phyloP scores from a whole-genome alignment of 2,329 filamentous ascomycete genomes.

The Parasarocladium wereldwijsianum region DNA sequence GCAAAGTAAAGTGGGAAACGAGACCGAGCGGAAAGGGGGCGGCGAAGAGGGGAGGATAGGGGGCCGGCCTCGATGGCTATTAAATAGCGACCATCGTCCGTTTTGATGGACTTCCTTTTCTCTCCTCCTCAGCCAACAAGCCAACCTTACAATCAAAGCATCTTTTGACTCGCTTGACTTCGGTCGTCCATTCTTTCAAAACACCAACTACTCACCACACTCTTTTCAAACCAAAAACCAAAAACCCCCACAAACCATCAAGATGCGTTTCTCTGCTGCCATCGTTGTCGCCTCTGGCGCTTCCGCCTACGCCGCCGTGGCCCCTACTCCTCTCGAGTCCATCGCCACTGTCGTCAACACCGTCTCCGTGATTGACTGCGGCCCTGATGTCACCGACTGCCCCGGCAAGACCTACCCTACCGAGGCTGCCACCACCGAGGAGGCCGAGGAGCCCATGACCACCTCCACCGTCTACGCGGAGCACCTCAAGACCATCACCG shows the following conservation, averaged over 20 bases:
- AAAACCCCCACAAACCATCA: slow-evolving; percentile 22
- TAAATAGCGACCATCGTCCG: slow-evolving; percentile 29
- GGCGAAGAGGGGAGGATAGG: slow-evolving; percentile 6
- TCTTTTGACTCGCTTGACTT: slow-evolving; percentile 32
- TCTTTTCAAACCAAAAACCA: slow-evolving; percentile 16
- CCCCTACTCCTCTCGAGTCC: slow-evolving; percentile 34
- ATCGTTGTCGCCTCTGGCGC: slow-evolving; percentile 6
- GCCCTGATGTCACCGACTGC: slow-evolving; percentile 46
- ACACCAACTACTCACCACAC: slow-evolving; percentile 17
- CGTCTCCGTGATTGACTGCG: slow-evolving; percentile 40
- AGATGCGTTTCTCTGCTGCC: slow-evolving; percentile 44
- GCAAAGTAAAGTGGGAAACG: slow-evolving; percentile 9
- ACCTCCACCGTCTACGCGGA: slow-evolving; percentile 43
- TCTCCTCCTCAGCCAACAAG: slow-evolving; percentile 27
- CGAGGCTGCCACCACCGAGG: slow-evolving; percentile 21
- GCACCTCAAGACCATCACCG: slow-evolving; percentile 46
- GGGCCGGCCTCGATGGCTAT: slow-evolving; percentile 17
- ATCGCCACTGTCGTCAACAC: slow-evolving; percentile 39
- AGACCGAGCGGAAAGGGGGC: slow-evolving; percentile 1
- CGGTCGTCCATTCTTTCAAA: slow-evolving; percentile 43
- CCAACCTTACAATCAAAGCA: slow-evolving; percentile 23
- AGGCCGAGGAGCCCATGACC: slow-evolving; percentile 25
- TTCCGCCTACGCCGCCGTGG: slow-evolving; percentile 9
- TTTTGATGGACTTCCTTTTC: slow-evolving; percentile 10
- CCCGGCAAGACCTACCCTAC: slow-evolving; percentile 20